A percentile compares a stretch with the other conserved stretches of the same genome.
These are phyloP conservation scores for Talaromyces atroroseus DNA, from an alignment of 2,329 filamentous ascomycete genomes.

Conservation along the genomic window DNA sequence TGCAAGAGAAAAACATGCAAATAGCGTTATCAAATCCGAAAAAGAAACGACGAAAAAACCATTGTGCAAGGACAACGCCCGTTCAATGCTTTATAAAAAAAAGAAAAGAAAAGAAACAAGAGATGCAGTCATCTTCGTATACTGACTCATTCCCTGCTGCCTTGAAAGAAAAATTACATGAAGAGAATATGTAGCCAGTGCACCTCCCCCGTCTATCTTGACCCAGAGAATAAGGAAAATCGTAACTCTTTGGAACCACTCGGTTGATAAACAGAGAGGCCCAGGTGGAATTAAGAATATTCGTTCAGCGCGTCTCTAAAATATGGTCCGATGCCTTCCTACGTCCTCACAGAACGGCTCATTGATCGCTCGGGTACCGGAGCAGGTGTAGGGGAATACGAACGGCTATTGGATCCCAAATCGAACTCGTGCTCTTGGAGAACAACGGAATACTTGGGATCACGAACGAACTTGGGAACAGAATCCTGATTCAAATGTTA, in stretches of 20 bases:
- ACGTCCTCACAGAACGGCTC: constrained; percentile 40
- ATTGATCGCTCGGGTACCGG: constrained; percentile 37
- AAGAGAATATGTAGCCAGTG: constrained; percentile 18
- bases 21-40: constrained; percentile 7
- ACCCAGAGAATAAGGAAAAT: constrained; percentile 30
- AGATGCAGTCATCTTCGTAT: constrained; percentile 5
- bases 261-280: constrained; percentile 1
- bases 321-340: constrained; percentile 14
- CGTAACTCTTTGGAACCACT: constrained; percentile 34
- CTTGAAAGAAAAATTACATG: constrained; percentile 12
- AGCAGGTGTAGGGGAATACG: constrained; percentile 40
- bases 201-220: constrained; percentile 35
- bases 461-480: constrained; percentile 60
- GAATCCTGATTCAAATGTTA: constrained; percentile 48
- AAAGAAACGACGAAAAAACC: neutral
- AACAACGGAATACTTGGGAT: constrained; percentile 55
- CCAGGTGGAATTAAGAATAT: constrained; percentile 5
- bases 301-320: constrained; percentile 2
- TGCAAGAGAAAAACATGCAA: constrained; percentile 14
- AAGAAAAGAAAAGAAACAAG: neutral
- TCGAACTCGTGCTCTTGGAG: constrained; percentile 58
- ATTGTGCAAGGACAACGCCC: constrained; percentile 12
- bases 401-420: constrained; percentile 32
- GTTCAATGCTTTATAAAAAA: constrained; percentile 12
- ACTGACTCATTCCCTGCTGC: neutral